Base-by-base conservation (phyloP, 192 early-diverging fungal genomes). In the Coemansia sp. region DNA sequence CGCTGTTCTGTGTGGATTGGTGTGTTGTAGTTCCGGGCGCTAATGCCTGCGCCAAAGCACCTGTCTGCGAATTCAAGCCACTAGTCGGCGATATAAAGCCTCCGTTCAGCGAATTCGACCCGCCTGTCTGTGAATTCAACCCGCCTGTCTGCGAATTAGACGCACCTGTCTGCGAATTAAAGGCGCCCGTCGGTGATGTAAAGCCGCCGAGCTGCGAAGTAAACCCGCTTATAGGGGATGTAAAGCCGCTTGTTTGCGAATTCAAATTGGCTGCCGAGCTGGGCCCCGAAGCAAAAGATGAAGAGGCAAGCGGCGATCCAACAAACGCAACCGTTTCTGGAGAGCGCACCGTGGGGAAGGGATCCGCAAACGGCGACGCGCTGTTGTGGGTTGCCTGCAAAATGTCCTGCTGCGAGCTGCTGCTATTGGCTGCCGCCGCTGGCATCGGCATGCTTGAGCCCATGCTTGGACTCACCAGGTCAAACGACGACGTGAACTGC, bases 401-500 rank as follows among this genome's bases (percentile, higher is more conserved):
- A 22, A 44, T 35, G 27, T 45, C 30, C 54, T 14, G 60, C 54
- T 55, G 61, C 16, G 58, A 45, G 61, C 58, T 51, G 61, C 58
- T 51, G 57, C 54, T 51, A 33, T 46, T 62, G 45, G 61, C 65
- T 5, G 50, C 19, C 31, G 47, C 28, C 44, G 32, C 42, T 18
- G 46, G 58, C 43, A 22, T 14, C 14, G 43, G 24, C 42, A 35
- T 43, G 38, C 35, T 22, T 8, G 53, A n/a, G 22, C 49, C n/a
- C n/a, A n/a, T n/a, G n/a, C n/a, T n/a, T 55, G 35, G 35, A 11
- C 14, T 25, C 5, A 56, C n/a, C 31, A 71, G 43, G 54, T 77
- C 74, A 49, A 71, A 77, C 43, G 74, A 64, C 49, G 74, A 71
- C 4, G 68, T 71, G 48, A 77, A 77, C 53, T 77, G 68, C 30